Percentiles rank a stretch among this genome's conserved stretches.
These are phyloP conservation scores for Anastatica hierochuntica DNA, from an alignment of 345 rosid genomes.

Conservation along the genomic window DNA sequence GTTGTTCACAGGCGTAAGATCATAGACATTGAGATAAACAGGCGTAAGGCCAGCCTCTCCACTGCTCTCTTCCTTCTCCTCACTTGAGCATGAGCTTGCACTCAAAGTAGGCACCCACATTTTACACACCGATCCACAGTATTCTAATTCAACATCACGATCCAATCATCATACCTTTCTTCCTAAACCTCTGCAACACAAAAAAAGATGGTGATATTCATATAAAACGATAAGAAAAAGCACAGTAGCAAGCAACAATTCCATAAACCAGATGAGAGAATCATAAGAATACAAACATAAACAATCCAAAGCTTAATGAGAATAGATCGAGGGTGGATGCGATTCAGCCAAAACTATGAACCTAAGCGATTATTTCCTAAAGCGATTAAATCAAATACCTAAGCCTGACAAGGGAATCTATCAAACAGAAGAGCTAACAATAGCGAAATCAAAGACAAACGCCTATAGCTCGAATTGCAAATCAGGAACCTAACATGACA, in stretches of 20 bases:
- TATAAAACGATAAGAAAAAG: no score
- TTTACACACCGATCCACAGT: background rate
- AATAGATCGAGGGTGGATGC: no score
- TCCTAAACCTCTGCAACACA: constrained; percentile 14
- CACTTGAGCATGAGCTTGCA: constrained; percentile 40
- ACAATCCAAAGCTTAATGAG: no score
- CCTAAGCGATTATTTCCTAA: background rate
- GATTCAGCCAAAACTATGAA: no score
- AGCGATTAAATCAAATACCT: no score
- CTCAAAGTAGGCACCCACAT: constrained; percentile 76
- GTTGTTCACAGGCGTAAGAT: constrained; percentile 79
- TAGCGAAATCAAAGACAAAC: background rate
- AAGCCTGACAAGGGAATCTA: background rate
- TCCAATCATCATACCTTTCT: constrained; percentile 5
- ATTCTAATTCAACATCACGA: background rate
- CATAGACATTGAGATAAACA: constrained; percentile 85
- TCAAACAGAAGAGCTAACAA: background rate
- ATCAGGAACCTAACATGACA: constrained; percentile 3
- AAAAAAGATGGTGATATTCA: background rate
- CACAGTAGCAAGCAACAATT: no score
- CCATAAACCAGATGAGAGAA: background rate
- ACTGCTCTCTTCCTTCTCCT: constrained; percentile 35
- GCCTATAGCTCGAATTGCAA: background rate
- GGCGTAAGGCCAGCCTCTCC: constrained; percentile 28
- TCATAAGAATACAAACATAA: background rate